phyloP scores from a whole-genome alignment of 2,329 filamentous ascomycete species.

The Aspergillus sp. region DNA sequence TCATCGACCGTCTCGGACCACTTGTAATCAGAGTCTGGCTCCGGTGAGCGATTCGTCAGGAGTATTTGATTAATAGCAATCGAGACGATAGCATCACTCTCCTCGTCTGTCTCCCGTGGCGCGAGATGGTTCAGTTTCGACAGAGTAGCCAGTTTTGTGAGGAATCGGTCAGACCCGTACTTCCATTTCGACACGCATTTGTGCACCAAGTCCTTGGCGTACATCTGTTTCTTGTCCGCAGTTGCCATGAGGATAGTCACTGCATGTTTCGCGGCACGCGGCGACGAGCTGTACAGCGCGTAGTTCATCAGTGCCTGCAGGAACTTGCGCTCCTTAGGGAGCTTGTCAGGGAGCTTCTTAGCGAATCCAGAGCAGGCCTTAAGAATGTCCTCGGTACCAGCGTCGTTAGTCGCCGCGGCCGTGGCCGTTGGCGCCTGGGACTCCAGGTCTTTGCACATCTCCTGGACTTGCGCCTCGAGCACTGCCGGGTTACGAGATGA shows the following conservation, averaged over 20 bases:
- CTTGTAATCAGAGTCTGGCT: constrained; percentile 46
- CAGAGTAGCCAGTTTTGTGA: constrained; percentile 48
- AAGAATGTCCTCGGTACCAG: constrained; percentile 74
- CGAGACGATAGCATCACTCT: constrained; percentile 67
- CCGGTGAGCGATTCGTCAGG: constrained; percentile 55
- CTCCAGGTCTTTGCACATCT: constrained; percentile 78
- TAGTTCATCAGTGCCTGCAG: constrained; percentile 73
- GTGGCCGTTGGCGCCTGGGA: constrained; percentile 67
- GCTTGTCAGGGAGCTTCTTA: constrained; percentile 72
- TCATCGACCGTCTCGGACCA: constrained; percentile 71
- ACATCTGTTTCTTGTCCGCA: constrained; percentile 69
- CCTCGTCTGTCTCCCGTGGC: constrained; percentile 62
- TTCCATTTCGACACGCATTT: constrained; percentile 66
- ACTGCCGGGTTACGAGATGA: constrained; percentile 82
- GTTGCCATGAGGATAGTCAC: constrained; percentile 80
- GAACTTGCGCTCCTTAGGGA: constrained; percentile 74
- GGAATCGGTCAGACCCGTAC: constrained; percentile 64
- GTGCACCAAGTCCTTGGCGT: constrained; percentile 72
- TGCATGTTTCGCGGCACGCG: constrained; percentile 84
- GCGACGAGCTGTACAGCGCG: constrained; percentile 70
- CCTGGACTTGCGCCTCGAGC: constrained; percentile 85
- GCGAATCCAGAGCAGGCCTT: constrained; percentile 92
- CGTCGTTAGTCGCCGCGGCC: constrained; percentile 57
- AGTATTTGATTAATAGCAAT: constrained; percentile 69
- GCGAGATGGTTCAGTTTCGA: constrained; percentile 67